Evolutionary conservation across 2,329 filamentous ascomycete genomes (phyloP), one percentile per base, ranked within the genome.

Genomic region (Diaporthe sp.): DNA sequence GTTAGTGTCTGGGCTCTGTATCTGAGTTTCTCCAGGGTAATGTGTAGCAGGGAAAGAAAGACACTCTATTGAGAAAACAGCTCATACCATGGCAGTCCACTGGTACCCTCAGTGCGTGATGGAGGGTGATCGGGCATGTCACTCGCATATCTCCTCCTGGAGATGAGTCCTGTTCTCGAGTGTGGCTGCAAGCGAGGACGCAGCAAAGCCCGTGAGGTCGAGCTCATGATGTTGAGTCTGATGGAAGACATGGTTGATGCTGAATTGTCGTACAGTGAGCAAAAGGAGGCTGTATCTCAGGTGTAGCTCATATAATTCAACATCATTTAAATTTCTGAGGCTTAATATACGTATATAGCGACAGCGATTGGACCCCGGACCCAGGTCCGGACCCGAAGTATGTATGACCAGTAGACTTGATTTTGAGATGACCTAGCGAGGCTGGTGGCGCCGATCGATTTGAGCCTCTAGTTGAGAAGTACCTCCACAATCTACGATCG

Each of bases 361-460:
- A 22, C 7, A 9, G 13, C 12, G 22, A 25, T n/a, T 20, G 20
- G 47, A 25, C 22, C 47, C n/a, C 6, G 44, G 31, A 22, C 31
- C 63, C 22, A 49, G 47, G 34, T 15, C 65, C 31, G 37, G 37
- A 22, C 8, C 49, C 53, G 10, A n/a, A 17, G 20, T 25, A 39
- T 70, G 65, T 72, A 58, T 72, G 70, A 72, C 70, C 70, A 61
- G 34, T 61, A 61, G 70, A 72, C 70, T 58, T 51, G 70, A 10
- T n/a, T 12, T 34, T 47, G 28, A 61, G n/a, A n/a, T 10, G 37
- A 13, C 49, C 65, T 70, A 70, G 49, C 65, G 42, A 70, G 49
- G 31, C 65, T 68, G 49, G 20, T 55, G 37, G 65, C 65, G 65
- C 49, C 65, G 65, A 70, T 70, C 65, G 34, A n/a, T 39, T 39